These are phyloP conservation scores for Clavispora phyllophila DNA, from an alignment of 805 yeast genomes.

Conservation along the genomic window DNA sequence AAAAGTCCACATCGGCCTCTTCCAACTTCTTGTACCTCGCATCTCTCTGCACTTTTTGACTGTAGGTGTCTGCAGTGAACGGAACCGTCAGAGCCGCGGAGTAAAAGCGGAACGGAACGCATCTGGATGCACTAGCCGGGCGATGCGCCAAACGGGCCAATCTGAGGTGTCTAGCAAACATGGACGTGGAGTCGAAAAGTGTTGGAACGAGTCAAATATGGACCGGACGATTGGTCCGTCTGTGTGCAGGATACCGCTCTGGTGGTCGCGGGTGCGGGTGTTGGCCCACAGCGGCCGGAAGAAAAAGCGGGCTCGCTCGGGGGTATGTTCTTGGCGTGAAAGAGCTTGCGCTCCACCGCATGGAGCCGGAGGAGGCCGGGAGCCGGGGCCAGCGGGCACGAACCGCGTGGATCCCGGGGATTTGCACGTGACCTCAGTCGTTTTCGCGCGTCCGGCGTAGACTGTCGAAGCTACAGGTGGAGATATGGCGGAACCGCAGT, in stretches of 20 bases:
- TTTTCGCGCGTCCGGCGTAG: too few relatives aligned
- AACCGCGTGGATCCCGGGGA: too few relatives aligned
- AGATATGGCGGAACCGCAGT: constrained; percentile 63
- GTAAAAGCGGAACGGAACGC: constrained; percentile 8
- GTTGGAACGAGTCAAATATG: neutral
- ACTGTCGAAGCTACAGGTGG: constrained; percentile 50
- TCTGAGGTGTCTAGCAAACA: neutral
- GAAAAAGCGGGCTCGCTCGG: too few relatives aligned
- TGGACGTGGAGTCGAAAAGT: neutral
- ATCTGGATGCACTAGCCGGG: neutral
- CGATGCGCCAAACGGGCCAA: neutral
- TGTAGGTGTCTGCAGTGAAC: constrained; percentile 69
- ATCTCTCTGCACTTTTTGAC: constrained; percentile 48
- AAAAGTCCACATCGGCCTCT: constrained; percentile 53
- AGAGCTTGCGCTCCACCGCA: too few relatives aligned
- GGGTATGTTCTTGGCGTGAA: too few relatives aligned
- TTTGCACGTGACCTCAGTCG: neutral
- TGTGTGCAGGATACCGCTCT: neutral
- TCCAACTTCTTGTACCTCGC: constrained; percentile 47
- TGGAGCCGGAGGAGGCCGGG: too few relatives aligned
- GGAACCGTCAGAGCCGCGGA: constrained; percentile 32
- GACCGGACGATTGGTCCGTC: neutral
- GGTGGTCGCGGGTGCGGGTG: too few relatives aligned
- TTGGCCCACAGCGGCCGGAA: too few relatives aligned
- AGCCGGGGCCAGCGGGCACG: too few relatives aligned